A percentile compares a stretch with the other conserved stretches of the same genome.
phyloP scores from a whole-genome alignment of 225 moss, liverwort and hornwort species.

The Bryoerythrophyllum caledonicum region DNA sequence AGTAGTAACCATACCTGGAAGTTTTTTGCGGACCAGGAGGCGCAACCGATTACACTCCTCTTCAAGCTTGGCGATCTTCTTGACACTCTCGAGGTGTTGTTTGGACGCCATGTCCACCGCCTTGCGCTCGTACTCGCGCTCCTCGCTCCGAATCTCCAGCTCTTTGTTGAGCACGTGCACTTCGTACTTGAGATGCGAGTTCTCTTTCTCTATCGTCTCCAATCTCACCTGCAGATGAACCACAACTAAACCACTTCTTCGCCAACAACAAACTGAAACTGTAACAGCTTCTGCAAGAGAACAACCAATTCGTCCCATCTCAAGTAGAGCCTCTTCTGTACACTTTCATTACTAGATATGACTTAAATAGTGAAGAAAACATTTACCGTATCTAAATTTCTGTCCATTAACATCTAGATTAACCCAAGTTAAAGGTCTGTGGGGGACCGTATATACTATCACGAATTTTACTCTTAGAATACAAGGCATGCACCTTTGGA shows the following conservation, averaged over 20 bases:
- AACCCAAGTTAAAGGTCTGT: too few species aligned
- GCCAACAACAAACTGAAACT: neutral
- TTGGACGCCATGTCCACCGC: constrained; percentile 40
- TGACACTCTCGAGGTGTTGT: constrained; percentile 40
- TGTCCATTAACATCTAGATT: too few species aligned
- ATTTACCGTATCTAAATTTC: too few species aligned
- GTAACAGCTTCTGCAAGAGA: too few species aligned
- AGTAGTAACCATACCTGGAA: constrained; percentile 25
- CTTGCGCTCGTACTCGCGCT: constrained; percentile 42
- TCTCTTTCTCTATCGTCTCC: constrained; percentile 47
- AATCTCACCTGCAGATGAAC: constrained; percentile 27
- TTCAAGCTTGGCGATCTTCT: constrained; percentile 47
- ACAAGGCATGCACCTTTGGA: too few species aligned
- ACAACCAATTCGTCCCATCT: too few species aligned
- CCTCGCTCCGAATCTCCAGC: constrained; percentile 44
- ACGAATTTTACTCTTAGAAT: too few species aligned
- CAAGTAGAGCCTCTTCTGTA: too few species aligned
- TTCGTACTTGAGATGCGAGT: constrained; percentile 45
- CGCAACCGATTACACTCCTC: constrained; percentile 42
- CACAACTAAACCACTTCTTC: neutral
- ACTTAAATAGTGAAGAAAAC: too few species aligned
- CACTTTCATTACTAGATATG: too few species aligned
- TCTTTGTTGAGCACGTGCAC: constrained; percentile 48
- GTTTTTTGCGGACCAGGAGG: constrained; percentile 40
- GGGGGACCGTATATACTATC: too few species aligned